Percentiles rank a stretch among this genome's conserved stretches.
phyloP scores from a whole-genome alignment of 179 eudicot species.

The Sideroxylon spinosum region DNA sequence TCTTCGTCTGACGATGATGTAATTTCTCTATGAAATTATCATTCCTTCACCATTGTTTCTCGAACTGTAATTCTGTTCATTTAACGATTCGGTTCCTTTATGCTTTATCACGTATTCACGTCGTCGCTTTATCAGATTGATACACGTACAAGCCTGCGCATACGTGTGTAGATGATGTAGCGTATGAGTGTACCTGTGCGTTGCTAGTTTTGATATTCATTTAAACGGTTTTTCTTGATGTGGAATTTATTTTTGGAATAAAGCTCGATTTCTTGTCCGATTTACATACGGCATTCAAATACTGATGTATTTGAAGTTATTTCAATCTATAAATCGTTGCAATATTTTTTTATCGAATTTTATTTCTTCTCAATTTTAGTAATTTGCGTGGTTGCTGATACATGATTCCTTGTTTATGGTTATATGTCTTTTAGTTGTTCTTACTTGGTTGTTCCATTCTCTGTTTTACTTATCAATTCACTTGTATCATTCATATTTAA shows the following conservation, averaged over 20 bases:
- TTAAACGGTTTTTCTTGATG: not conserved
- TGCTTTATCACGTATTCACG: not conserved
- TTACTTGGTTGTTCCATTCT: not conserved
- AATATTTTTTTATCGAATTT: not conserved
- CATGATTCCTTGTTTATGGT: not conserved
- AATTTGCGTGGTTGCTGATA: not conserved
- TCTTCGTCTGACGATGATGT: conserved; percentile 36
- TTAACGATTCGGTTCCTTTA: not conserved
- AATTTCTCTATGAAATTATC: conserved; percentile 18
- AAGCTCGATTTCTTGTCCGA: not conserved
- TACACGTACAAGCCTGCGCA: not conserved
- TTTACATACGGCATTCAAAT: not conserved
- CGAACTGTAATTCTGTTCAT: not conserved
- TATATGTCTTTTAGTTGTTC: not conserved
- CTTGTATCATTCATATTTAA: not conserved
- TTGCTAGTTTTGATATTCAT: not conserved
- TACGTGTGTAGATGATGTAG: not conserved
- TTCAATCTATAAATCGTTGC: not conserved
- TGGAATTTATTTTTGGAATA: not conserved
- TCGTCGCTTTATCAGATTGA: not conserved
- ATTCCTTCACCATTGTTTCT: not conserved
- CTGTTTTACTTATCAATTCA: not conserved
- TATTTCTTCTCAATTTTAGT: not conserved
- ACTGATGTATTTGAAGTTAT: not conserved
- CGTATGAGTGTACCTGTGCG: not conserved